Percentiles rank a stretch among this genome's conserved stretches.
Evolutionary conservation across 2,329 filamentous ascomycete genomes (phyloP).

Genomic region (Drechslerella coelobrocha): DNA sequence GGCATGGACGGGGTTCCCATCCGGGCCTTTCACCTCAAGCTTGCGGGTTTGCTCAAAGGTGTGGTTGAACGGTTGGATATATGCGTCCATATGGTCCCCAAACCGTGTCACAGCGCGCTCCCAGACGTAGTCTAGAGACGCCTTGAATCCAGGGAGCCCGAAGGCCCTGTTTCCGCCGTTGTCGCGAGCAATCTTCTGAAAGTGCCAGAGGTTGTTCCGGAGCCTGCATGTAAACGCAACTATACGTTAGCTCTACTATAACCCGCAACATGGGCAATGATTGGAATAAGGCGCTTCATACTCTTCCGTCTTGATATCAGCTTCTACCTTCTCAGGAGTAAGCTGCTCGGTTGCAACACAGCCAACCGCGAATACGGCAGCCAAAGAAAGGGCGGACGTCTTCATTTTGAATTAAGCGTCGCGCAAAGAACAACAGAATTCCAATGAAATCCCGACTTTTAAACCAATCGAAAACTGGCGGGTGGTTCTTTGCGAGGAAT

Average conservation of each 20-base stretch:
- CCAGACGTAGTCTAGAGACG: constrained; percentile 67
- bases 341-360: constrained; percentile 56
- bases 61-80: constrained; percentile 62
- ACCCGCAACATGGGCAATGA: background rate
- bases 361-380: constrained; percentile 31
- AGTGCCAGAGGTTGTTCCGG: constrained; percentile 63
- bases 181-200: constrained; percentile 65
- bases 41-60: constrained; percentile 60
- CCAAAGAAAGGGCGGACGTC: constrained; percentile 27
- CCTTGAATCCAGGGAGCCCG: constrained; percentile 67
- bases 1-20: constrained; percentile 61
- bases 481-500: too few species aligned
- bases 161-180: constrained; percentile 69
- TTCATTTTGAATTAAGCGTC: constrained; percentile 32
- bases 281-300: constrained; percentile 53
- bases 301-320: constrained; percentile 59
- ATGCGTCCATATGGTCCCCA: constrained; percentile 60
- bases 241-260: background rate
- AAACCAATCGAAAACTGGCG: background rate
- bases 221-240: constrained; percentile 58
- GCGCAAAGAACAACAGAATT: constrained; percentile 6
- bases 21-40: constrained; percentile 61
- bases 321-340: constrained; percentile 59
- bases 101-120: constrained; percentile 57
- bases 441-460: constrained; percentile 2